phyloP scores from a whole-genome alignment of 2,329 filamentous ascomycete genomes.

The Verticillium zaregamsianum region DNA sequence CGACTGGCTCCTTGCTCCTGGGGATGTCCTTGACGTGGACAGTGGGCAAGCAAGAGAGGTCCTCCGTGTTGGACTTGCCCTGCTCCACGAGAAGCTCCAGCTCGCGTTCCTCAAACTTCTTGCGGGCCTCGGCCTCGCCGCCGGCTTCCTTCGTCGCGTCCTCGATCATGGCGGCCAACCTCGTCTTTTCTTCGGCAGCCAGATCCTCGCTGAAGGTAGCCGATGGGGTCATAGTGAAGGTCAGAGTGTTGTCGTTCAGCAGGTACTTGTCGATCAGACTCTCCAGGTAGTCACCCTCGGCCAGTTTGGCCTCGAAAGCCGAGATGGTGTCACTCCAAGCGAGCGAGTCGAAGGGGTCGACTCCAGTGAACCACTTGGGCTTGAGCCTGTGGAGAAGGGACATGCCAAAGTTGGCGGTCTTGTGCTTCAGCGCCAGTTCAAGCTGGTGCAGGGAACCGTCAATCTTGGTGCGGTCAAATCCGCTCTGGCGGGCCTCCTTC shows the following conservation, averaged over 20 bases:
- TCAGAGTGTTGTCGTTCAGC: constrained; percentile 79
- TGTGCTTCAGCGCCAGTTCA: constrained; percentile 91
- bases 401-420: constrained; percentile 93
- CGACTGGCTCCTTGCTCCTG: constrained; percentile 60
- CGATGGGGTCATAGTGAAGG: constrained; percentile 92
- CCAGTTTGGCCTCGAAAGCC: constrained; percentile 74
- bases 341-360: constrained; percentile 85
- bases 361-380: constrained; percentile 91
- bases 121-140: constrained; percentile 65
- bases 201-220: constrained; percentile 69
- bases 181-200: constrained; percentile 68
- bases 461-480: constrained; percentile 87
- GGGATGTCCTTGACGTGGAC: constrained; percentile 88
- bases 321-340: constrained; percentile 88
- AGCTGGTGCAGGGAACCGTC: constrained; percentile 92
- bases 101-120: constrained; percentile 73
- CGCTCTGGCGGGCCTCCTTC: constrained; percentile 63
- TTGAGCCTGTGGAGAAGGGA: constrained; percentile 83
- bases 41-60: constrained; percentile 82
- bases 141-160: constrained; percentile 66
- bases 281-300: constrained; percentile 77
- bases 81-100: constrained; percentile 77
- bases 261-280: constrained; percentile 84
- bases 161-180: constrained; percentile 70
- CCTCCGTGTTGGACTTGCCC: constrained; percentile 76